Base-by-base conservation (phyloP, 352 stramenopile species). In the Pythium dissotocum region DNA sequence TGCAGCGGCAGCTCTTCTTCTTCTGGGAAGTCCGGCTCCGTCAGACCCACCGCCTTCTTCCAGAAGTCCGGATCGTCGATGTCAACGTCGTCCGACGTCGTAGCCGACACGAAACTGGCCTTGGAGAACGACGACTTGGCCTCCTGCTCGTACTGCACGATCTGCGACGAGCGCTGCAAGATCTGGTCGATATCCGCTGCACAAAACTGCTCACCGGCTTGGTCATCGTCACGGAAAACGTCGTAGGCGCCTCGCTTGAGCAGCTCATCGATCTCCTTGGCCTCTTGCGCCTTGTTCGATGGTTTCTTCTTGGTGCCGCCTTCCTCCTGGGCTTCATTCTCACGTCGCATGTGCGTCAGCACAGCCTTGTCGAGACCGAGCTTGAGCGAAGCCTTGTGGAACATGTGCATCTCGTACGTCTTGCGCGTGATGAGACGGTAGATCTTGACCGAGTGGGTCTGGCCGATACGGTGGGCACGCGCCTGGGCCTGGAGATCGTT, bases 61-160 rank as follows among this genome's bases (percentile, higher is more conserved):
- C 98, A 99, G 65, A 99, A 99, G 60, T 99, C 84, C 2, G 98
- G 98, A 75, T 99, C 98, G 63, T 99, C 93, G 18, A 99, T 89
- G 73, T 99, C 94, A n/a, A 99, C 88, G 67, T 99, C 93, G 65
- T 98, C 87, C 0, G 84, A 93, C 2, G 82, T 97, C 16, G 79
- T 93, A 0, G 88, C 85, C 2, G 90, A 93, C 32, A 98, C 90
- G 65, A 98, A 98, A 76, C 88, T 97, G 24, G 93, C 93, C 69
- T 97, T 98, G 8, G 88, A 97, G 66, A 98, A 98, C 6, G 86
- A 92, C 3, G 85, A 94, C 38, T 94, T 80, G 0, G 87, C 87
- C 59, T 97, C 79, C 58, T 94, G 77, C 48, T 89, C 79, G 67
- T 96, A 96, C 75, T 96, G 84, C 40, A 96, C 77, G 49, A 95